Percentiles rank a stretch among this genome's conserved stretches.
These are phyloP conservation scores for Petunia axillaris DNA, from an alignment of 257 asterid genomes.

Conservation along the genomic window DNA sequence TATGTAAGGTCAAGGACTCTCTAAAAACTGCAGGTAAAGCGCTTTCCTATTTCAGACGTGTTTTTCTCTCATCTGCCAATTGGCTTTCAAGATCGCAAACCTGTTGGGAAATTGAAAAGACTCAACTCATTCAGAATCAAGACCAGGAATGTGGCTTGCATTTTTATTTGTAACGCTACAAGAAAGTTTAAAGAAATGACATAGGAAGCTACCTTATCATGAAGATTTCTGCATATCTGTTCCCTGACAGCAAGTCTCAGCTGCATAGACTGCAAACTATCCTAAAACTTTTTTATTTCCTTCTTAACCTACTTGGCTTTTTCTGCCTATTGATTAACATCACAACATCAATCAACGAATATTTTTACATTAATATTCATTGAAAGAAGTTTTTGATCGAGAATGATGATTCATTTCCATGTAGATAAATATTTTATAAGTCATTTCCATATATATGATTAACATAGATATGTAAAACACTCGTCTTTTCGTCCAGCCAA, in stretches of 20 bases:
- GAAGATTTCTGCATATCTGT: constrained; percentile 74
- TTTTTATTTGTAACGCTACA: not conserved
- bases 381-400: not conserved
- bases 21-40: constrained; percentile 64
- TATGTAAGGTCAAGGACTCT: constrained; percentile 38
- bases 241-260: constrained; percentile 77
- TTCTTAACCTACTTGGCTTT: constrained; percentile 84
- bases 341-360: constrained; percentile 29
- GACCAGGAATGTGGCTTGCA: not conserved
- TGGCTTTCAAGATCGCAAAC: constrained; percentile 87
- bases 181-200: not conserved
- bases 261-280: constrained; percentile 73
- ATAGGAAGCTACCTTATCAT: constrained; percentile 67
- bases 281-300: constrained; percentile 88
- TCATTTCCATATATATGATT: no score
- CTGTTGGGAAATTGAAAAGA: constrained; percentile 44
- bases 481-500: constrained; percentile 73
- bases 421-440: no score
- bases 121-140: constrained; percentile 15
- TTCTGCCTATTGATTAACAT: constrained; percentile 66
- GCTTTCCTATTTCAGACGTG: constrained; percentile 73
- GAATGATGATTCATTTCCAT: no score
- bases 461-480: constrained; percentile 37
- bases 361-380: not conserved
- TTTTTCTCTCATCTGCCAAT: constrained; percentile 82